Evolutionary conservation across 2,329 filamentous ascomycete species (phyloP).

Genomic region (Microdochium trichocladiopsis): DNA sequence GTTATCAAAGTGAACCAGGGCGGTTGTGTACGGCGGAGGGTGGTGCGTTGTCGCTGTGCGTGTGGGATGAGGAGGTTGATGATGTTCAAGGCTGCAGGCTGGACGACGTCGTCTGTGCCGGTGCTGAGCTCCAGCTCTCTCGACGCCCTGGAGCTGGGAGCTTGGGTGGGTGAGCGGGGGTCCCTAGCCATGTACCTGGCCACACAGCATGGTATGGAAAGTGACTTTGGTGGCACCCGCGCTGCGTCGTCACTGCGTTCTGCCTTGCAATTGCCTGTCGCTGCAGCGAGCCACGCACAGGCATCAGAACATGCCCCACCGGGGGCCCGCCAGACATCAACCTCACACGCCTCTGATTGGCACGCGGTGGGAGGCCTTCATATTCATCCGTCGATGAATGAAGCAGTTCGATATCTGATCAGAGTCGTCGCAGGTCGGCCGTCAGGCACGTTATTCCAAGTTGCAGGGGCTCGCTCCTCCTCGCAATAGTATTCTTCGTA

Average conservation of each 20-base stretch:
- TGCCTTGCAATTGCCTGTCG: neutral
- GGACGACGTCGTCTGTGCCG: neutral
- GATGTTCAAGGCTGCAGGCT: neutral
- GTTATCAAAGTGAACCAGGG: conserved; percentile 4
- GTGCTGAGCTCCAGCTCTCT: neutral
- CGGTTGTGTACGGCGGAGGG: conserved; percentile 1
- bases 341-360: neutral
- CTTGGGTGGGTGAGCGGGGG: neutral
- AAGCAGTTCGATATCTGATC: too few species aligned
- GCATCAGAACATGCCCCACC: neutral
- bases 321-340: neutral
- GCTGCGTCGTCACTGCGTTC: neutral
- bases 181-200: neutral
- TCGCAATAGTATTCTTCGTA: neutral
- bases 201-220: neutral
- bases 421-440: too few species aligned
- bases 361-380: too few species aligned
- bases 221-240: neutral
- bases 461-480: too few species aligned
- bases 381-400: too few species aligned
- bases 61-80: neutral
- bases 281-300: neutral
- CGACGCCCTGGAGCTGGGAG: neutral
- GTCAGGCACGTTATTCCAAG: too few species aligned
- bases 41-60: neutral